phyloP scores from a whole-genome alignment of 768 basidiomycete genomes.

The Tubosaeta sp. region DNA sequence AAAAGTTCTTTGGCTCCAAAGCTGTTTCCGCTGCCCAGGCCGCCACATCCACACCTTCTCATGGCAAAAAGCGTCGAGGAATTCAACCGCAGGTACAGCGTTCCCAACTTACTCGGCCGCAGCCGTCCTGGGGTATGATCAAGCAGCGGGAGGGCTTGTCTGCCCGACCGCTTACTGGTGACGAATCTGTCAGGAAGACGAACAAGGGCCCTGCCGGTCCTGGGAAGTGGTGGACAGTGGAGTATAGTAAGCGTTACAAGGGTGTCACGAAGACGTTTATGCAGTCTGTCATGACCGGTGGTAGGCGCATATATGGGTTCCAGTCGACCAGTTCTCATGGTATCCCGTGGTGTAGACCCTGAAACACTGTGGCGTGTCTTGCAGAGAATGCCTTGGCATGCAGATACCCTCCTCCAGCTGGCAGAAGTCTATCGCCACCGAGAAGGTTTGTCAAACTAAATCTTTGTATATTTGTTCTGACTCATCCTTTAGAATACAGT shows the following conservation, averaged over 20 bases:
- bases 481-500: conserved; percentile 56
- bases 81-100: conserved; percentile 38
- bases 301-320: conserved; percentile 38
- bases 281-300: conserved; percentile 74
- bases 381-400: conserved; percentile 84
- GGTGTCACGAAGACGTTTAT: conserved; percentile 79
- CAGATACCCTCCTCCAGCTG: conserved; percentile 63
- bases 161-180: conserved; percentile 50
- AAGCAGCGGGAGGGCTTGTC: conserved; percentile 70
- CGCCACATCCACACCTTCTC: conserved; percentile 30
- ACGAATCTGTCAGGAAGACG: conserved; percentile 48
- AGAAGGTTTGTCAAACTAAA: conserved; percentile 56
- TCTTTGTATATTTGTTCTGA: background rate
- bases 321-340: background rate
- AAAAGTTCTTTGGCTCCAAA: conserved; percentile 89
- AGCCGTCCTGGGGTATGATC: conserved; percentile 70
- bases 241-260: conserved; percentile 82
- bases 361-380: conserved; percentile 74
- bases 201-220: conserved; percentile 39
- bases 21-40: conserved; percentile 68
- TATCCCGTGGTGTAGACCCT: conserved; percentile 49
- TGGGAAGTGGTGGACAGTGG: conserved; percentile 88
- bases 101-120: conserved; percentile 75
- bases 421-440: conserved; percentile 52
- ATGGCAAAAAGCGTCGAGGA: conserved; percentile 37